phyloP scores from a whole-genome alignment of 768 basidiomycete genomes.

The Boletus patriciae region DNA sequence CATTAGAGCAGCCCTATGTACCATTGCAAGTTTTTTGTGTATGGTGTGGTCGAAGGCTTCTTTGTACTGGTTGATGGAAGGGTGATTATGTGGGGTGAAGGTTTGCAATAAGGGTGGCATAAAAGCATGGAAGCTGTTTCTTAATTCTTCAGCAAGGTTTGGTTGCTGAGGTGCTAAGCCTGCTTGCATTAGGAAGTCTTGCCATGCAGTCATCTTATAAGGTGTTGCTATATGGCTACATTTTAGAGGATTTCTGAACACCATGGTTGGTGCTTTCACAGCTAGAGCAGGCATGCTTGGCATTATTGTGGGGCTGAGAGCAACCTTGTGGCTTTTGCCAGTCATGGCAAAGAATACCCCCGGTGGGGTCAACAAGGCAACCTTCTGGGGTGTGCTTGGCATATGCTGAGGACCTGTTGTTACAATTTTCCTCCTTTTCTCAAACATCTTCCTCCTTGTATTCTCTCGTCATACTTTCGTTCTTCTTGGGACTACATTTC shows the following conservation, averaged over 20 bases:
- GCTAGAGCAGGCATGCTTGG: background rate
- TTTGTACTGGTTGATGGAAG: too few species aligned
- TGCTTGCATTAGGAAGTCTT: rapidly evolving
- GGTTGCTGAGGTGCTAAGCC: background rate
- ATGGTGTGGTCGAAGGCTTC: too few species aligned
- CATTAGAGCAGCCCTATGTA: too few species aligned
- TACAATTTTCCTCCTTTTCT: too few species aligned
- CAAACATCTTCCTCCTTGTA: too few species aligned
- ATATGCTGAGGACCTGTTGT: background rate
- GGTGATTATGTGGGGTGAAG: too few species aligned
- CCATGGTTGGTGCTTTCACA: background rate
- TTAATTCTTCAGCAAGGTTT: background rate
- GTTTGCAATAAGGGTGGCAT: too few species aligned
- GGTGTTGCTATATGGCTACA: background rate
- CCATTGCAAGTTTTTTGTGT: too few species aligned
- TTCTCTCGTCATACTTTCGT: too few species aligned
- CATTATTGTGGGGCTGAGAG: background rate
- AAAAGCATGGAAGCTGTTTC: too few species aligned
- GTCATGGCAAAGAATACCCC: background rate
- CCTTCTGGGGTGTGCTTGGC: background rate
- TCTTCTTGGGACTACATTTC: too few species aligned
- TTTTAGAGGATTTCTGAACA: background rate
- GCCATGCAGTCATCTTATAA: background rate
- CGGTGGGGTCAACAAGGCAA: background rate
- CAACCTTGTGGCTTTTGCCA: conserved; percentile 1